A percentile compares a stretch with the other conserved stretches of the same genome.
Conservation (phyloP, 2,329 filamentous ascomycete species). For the Dothideomycetidae sp. region DNA sequence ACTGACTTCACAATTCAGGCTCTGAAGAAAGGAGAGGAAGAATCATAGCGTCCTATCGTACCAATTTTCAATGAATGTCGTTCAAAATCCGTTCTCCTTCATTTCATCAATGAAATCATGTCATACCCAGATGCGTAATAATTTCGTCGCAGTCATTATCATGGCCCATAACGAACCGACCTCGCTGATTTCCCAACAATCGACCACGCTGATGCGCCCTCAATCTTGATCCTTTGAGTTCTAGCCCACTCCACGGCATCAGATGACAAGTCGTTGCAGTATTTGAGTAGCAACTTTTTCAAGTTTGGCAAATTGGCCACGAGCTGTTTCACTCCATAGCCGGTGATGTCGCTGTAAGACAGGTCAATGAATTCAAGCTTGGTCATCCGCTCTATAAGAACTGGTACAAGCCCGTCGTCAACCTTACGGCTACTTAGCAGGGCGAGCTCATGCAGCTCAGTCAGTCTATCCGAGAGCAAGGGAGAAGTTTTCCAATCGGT, state of each 20-base stretch:
- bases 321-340: constrained; percentile 27
- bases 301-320: constrained; percentile 16
- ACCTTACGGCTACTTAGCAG: constrained; percentile 4
- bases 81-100: no score
- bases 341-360: constrained; percentile 25
- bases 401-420: constrained; percentile 6
- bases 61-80: no score
- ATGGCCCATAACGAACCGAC: no score
- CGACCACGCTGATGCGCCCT: no score
- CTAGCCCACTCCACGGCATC: constrained; percentile 30
- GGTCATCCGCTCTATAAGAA: constrained; percentile 7
- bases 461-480: constrained; percentile 6
- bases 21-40: no score
- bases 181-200: no score
- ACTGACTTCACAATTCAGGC: no score
- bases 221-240: constrained; percentile 22
- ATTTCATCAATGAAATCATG: no score
- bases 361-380: constrained; percentile 22
- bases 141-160: no score
- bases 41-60: no score
- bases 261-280: constrained; percentile 23
- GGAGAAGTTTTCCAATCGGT: constrained; percentile 6
- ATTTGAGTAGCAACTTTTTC: constrained; percentile 16
- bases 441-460: constrained; percentile 3
- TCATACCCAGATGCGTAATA: no score